Conservation (phyloP, 805 yeast genomes). For the Candida wancherniae region DNA sequence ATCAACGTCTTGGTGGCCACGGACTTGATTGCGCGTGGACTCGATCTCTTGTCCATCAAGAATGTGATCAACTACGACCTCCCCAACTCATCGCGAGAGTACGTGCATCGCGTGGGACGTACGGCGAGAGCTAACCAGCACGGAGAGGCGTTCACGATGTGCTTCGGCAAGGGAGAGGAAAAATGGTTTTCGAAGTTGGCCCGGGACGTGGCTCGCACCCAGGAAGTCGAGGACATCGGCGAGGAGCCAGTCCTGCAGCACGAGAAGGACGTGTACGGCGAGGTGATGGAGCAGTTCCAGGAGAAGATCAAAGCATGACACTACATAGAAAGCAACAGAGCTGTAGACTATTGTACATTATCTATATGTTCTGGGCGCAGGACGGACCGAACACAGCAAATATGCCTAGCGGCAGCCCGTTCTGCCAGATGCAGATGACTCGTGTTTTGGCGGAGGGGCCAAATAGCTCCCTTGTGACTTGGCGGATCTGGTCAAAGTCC, state of each 20-base stretch:
- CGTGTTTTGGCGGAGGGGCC: slow-evolving; percentile 12
- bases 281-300: slow-evolving; percentile 25
- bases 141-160: slow-evolving; percentile 72
- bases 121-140: slow-evolving; percentile 86
- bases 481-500: slow-evolving; percentile 46
- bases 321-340: background rate
- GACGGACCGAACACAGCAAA: slow-evolving; percentile 14
- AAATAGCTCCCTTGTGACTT: slow-evolving; percentile 39
- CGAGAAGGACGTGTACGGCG: slow-evolving; percentile 23
- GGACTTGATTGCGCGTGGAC: slow-evolving; percentile 94
- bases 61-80: slow-evolving; percentile 86
- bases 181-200: slow-evolving; percentile 53
- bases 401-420: slow-evolving; percentile 13
- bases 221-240: slow-evolving; percentile 14
- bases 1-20: slow-evolving; percentile 66
- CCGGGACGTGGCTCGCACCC: slow-evolving; percentile 44
- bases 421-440: slow-evolving; percentile 15
- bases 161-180: slow-evolving; percentile 75
- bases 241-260: slow-evolving; percentile 18
- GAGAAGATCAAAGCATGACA: slow-evolving; percentile 6
- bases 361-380: background rate
- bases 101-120: slow-evolving; percentile 94
- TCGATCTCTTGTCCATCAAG: slow-evolving; percentile 66
- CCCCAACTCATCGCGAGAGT: slow-evolving; percentile 85
- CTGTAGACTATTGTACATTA: too few species aligned